A percentile compares a stretch with the other conserved stretches of the same genome.
phyloP scores from a whole-genome alignment of 2,329 filamentous ascomycete species.

The Juglanconis oblonga region DNA sequence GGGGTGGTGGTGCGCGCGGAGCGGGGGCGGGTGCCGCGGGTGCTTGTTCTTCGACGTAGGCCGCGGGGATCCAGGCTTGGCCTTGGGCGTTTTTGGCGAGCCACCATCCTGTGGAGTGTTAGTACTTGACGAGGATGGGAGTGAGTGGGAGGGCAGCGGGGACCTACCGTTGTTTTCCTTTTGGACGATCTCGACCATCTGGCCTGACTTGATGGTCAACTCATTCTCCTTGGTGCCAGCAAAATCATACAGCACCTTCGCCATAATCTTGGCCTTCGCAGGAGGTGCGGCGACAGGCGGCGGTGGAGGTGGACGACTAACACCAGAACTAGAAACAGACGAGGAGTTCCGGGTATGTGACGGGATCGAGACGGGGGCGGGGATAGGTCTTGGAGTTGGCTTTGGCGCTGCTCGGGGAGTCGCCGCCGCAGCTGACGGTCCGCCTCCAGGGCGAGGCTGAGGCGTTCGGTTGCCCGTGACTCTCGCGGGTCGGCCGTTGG shows the following conservation, averaged over 20 bases:
- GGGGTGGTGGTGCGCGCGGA: slow-evolving; percentile 59
- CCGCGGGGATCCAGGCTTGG: slow-evolving; percentile 93
- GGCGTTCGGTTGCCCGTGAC: slow-evolving; percentile 38
- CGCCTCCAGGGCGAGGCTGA: slow-evolving; percentile 40
- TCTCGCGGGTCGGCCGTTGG: slow-evolving; percentile 75
- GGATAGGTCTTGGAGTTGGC: slow-evolving; percentile 24
- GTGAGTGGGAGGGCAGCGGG: background rate
- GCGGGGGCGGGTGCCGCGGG: slow-evolving; percentile 53
- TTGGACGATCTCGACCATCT: slow-evolving; percentile 84
- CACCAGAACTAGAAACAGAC: slow-evolving; percentile 45
- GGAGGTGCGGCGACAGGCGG: slow-evolving; percentile 66
- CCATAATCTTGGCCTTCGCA: slow-evolving; percentile 69
- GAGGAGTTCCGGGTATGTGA: slow-evolving; percentile 55
- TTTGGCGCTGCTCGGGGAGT: slow-evolving; percentile 24
- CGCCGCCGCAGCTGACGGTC: slow-evolving; percentile 17
- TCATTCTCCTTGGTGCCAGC: slow-evolving; percentile 81
- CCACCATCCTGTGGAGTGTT: slow-evolving; percentile 79
- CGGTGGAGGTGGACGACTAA: slow-evolving; percentile 56
- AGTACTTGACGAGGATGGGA: slow-evolving; percentile 19
- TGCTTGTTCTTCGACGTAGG: slow-evolving; percentile 85
- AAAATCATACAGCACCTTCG: slow-evolving; percentile 92
- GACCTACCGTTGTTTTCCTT: slow-evolving; percentile 89
- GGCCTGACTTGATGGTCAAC: slow-evolving; percentile 73
- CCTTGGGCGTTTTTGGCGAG: slow-evolving; percentile 69
- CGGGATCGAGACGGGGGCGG: slow-evolving; percentile 34